Conservation (phyloP, 1,284 basidiomycete species). For the Ustilago loliicola region DNA sequence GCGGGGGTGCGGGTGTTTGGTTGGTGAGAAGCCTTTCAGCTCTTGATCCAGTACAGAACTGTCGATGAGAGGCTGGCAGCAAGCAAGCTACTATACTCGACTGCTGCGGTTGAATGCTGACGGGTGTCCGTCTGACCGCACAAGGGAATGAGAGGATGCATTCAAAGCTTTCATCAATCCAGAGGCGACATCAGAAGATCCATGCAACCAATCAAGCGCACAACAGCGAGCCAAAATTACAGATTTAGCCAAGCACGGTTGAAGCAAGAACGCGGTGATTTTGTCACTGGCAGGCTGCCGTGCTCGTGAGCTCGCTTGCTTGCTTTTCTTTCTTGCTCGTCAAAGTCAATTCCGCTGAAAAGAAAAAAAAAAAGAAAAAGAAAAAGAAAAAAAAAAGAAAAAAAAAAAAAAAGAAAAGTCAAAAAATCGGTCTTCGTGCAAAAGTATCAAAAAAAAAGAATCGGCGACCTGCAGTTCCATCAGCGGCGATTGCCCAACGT, state of each 20-base stretch:
- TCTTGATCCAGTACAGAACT: not conserved
- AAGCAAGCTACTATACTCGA: not conserved
- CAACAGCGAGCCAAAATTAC: not conserved
- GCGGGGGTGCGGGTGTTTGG: too few species aligned
- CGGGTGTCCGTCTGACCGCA: not conserved
- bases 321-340: not conserved
- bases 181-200: conserved; percentile 21
- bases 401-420: not conserved
- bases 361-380: not conserved
- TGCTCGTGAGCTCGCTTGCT: too few species aligned
- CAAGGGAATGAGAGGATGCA: not conserved
- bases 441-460: too few species aligned
- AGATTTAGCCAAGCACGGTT: not conserved
- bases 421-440: not conserved
- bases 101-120: too few species aligned
- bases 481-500: not conserved
- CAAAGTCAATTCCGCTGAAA: not conserved
- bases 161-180: not conserved
- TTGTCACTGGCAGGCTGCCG: not conserved
- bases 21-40: not conserved
- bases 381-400: too few species aligned
- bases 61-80: not conserved
- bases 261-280: not conserved
- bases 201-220: not conserved
- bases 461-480: too few species aligned